These are phyloP conservation scores for Aspergillus nanangensis DNA, from an alignment of 495 filamentous ascomycete species.

Conservation along the genomic window DNA sequence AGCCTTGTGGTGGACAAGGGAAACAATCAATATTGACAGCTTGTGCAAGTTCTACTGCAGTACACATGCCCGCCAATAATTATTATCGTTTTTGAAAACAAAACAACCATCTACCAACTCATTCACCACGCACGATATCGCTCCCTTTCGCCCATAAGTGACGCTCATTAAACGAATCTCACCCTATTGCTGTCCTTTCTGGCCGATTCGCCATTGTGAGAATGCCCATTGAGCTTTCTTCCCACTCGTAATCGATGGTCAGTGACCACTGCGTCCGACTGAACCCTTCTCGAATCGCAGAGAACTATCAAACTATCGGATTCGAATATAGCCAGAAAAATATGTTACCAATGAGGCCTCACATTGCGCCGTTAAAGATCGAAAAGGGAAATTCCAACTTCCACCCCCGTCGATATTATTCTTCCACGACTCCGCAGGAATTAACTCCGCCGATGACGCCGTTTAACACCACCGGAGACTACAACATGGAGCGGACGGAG, in stretches of 20 bases:
- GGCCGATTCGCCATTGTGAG: slow-evolving; percentile 7
- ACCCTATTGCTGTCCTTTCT: no score
- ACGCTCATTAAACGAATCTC: no score
- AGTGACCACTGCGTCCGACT: slow-evolving; percentile 24
- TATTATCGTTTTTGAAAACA: not conserved
- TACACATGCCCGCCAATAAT: no score
- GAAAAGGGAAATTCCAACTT: slow-evolving; percentile 55
- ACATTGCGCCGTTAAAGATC: slow-evolving; percentile 73
- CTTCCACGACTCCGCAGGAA: slow-evolving; percentile 31
- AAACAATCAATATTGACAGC: not conserved
- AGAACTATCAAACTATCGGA: slow-evolving; percentile 1
- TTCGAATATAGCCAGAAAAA: slow-evolving; percentile 14
- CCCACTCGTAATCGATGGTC: slow-evolving; percentile 30
- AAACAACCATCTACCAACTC: not conserved
- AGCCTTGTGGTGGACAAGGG: slow-evolving; percentile 11
- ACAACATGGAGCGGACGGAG: slow-evolving; percentile 44
- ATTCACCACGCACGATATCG: not conserved
- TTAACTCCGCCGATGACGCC: slow-evolving; percentile 75
- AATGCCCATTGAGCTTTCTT: slow-evolving; percentile 29
- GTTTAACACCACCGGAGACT: slow-evolving; percentile 47
- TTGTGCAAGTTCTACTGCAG: no score
- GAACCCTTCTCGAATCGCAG: slow-evolving; percentile 1
- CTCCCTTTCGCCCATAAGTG: not conserved
- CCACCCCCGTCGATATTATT: slow-evolving; percentile 25
- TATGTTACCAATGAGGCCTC: slow-evolving; percentile 38